phyloP scores from a whole-genome alignment of 192 early-diverging fungal species.

The Anaeromyces robustus region DNA sequence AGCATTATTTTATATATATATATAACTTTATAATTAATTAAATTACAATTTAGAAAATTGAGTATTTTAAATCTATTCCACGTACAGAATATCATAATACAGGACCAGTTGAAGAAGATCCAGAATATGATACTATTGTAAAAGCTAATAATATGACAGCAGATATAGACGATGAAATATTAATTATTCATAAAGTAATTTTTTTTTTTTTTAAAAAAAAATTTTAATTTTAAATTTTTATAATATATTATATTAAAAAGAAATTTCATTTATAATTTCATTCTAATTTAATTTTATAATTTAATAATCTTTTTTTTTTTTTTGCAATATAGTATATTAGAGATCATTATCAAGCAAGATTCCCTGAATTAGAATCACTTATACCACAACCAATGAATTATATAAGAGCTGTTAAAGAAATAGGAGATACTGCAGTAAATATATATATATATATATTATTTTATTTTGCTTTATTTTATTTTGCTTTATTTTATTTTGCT shows the following conservation, averaged over 20 bases:
- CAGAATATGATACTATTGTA: conserved; percentile 76
- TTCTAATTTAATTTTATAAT: too few relatives aligned
- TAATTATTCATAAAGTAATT: conserved; percentile 68
- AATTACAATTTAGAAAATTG: conserved; percentile 26
- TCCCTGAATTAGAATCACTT: conserved; percentile 86
- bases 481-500: neutral
- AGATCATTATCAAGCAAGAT: conserved; percentile 78
- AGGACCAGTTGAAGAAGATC: conserved; percentile 63
- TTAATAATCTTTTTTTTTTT: too few relatives aligned
- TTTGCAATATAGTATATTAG: conserved; percentile 62
- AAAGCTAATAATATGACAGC: conserved; percentile 69
- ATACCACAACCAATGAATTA: conserved; percentile 78
- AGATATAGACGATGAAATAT: conserved; percentile 77
- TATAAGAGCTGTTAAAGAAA: conserved; percentile 54
- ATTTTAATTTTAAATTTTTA: too few relatives aligned
- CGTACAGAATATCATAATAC: conserved; percentile 21
- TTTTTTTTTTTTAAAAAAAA: neutral
- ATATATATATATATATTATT: neutral
- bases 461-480: conserved; percentile 21
- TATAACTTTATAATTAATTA: neutral
- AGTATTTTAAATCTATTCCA: conserved; percentile 18
- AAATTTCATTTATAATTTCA: too few relatives aligned
- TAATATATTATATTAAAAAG: too few relatives aligned
- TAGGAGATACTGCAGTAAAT: neutral
- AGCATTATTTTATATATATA: too few relatives aligned